Evolutionary conservation across 108 stramenopile genomes (phyloP), one percentile per base, ranked within the genome.

Genomic region (Skeletonema potamos): DNA sequence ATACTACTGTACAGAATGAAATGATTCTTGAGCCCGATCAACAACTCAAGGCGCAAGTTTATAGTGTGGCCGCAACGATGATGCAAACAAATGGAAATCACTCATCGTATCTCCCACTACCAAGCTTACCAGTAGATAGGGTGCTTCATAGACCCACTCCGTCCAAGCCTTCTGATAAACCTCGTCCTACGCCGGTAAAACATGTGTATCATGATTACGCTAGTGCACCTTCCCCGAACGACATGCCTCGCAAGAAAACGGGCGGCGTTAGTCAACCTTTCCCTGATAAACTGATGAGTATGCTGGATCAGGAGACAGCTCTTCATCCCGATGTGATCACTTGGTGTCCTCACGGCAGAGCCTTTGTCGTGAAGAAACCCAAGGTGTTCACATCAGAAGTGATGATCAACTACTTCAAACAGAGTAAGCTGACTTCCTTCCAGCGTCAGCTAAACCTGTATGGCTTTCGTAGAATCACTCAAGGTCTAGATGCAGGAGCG

Each of bases 391-490:
- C 90, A 20, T 34, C 66, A 11, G 81, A 94, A 13, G 89, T 97
- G 58, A 93, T 98, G 95, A 93, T 86, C 37, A 83, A 74, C 36
- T 95, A 88, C 82, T 94, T 96, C 62, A 82, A 87, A 37, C 95
- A 96, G 70, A 91, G 91, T 55, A 97, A 93, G 62, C 61, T 90
- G 36, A 93, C 90, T 13, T 81, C 76, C 44, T 93, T 90, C 70
- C 92, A 89, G 62, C 69, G 97, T 10, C 97, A 96, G 69, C 67
- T 96, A 29, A 97, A 97, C 68, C 79, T 97, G 1, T 97, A 96
- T 64, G 97, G 97, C 1, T 97, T 96, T 69, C 84, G 93, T n/a
- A 74, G 94, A 61, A 83, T 96, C 32, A 92, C 91, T 2, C 90
- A 91, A 66, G 95, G 95, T 5, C 60, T 86, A n/a, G 93, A 95